phyloP scores from a whole-genome alignment of 164 flowering plant species.

The Cinnamomum micranthum region DNA sequence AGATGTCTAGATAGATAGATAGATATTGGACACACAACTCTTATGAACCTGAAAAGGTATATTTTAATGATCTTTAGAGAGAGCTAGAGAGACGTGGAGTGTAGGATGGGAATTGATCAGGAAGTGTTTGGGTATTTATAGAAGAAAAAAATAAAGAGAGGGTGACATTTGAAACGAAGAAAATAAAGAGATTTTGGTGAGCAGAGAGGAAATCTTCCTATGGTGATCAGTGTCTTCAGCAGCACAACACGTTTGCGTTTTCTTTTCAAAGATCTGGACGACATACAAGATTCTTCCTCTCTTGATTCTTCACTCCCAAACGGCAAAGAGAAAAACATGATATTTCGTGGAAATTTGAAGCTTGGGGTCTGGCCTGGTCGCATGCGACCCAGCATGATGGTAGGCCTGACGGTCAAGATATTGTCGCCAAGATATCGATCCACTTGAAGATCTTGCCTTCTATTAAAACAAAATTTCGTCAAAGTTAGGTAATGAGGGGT shows the following conservation, averaged over 20 bases:
- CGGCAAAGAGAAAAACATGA: too few relatives aligned
- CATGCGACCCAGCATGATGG: too few relatives aligned
- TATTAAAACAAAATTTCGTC: too few relatives aligned
- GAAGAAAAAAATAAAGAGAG: slow-evolving; percentile 16
- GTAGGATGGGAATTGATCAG: background rate
- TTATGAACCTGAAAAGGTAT: background rate
- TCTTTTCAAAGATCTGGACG: slow-evolving; percentile 38
- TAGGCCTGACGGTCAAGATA: too few relatives aligned
- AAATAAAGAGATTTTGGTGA: slow-evolving; percentile 21
- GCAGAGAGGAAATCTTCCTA: slow-evolving; percentile 17
- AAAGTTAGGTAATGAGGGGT: too few relatives aligned
- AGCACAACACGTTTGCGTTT: background rate
- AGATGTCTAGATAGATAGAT: too few relatives aligned
- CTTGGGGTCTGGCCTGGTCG: too few relatives aligned
- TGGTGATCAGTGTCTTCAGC: slow-evolving; percentile 1
- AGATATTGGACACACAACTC: too few relatives aligned
- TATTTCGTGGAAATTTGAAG: too few relatives aligned
- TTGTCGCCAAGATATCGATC: too few relatives aligned
- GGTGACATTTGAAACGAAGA: background rate
- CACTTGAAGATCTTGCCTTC: too few relatives aligned
- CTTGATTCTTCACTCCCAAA: background rate
- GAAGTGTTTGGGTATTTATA: background rate
- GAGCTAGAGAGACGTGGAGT: background rate
- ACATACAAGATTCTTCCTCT: slow-evolving; percentile 1
- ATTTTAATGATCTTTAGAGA: background rate